These are phyloP conservation scores for Pythium pyrilobum DNA, from an alignment of 352 stramenopile species.

Conservation along the genomic window DNA sequence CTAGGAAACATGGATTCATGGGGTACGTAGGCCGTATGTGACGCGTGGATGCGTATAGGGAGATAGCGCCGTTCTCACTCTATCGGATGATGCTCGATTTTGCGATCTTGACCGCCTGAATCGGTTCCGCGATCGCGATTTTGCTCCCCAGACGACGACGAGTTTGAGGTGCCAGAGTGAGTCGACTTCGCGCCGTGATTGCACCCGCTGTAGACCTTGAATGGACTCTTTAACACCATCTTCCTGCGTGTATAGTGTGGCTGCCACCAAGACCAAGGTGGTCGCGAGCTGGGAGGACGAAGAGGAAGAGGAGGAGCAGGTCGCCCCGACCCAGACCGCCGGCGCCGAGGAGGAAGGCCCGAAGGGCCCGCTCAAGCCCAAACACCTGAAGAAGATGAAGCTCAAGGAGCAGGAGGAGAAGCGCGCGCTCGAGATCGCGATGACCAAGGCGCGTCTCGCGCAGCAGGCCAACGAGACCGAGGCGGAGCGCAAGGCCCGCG, in stretches of 20 bases:
- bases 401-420: constrained; percentile 85
- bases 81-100: constrained; percentile 2
- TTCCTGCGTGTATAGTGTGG: constrained; percentile 11
- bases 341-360: constrained; percentile 17
- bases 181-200: constrained; percentile 1
- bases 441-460: constrained; percentile 68
- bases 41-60: background rate
- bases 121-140: background rate
- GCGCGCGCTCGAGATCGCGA: constrained; percentile 64
- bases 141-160: constrained; percentile 56
- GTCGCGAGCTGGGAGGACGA: constrained; percentile 73
- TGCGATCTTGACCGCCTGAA: background rate
- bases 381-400: constrained; percentile 86
- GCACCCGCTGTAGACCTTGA: no score
- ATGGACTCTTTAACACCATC: no score
- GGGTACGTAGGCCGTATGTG: constrained; percentile 31
- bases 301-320: constrained; percentile 59
- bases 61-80: constrained; percentile 1
- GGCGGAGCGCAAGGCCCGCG: constrained; percentile 52
- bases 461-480: constrained; percentile 62
- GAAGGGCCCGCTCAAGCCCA: constrained; percentile 71
- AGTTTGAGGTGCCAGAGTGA: constrained; percentile 73
- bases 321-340: constrained; percentile 8
- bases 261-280: constrained; percentile 36
- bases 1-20: constrained; percentile 64